Base-by-base conservation (phyloP, 192 early-diverging fungal genomes). In the Coemansia sp. region DNA sequence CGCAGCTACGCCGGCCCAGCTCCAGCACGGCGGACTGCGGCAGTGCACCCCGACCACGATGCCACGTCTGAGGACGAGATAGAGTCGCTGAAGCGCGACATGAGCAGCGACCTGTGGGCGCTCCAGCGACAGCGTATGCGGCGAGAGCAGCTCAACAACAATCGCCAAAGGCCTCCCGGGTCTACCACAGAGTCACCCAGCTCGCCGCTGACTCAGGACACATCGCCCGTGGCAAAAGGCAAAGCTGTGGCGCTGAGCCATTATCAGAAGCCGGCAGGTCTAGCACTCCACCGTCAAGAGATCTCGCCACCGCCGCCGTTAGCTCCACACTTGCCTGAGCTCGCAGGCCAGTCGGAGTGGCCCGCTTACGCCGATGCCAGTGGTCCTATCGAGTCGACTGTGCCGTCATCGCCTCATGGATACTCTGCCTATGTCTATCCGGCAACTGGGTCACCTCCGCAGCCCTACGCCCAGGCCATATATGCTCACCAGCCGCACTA, bases 11-110 rank as follows among this genome's bases (percentile, higher is more conserved):
- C 64, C 0, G 73, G 73, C 0, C 73, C 73, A 63, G 64, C 39
- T 63, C 68, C 31, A 60, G 68, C 12, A 53, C 62, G 32, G 55
- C 63, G 12, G 68, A 51, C 70, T 64, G 45, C 70, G n/a, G 61
- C 50, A 27, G 64, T 63, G 62, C 19, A 15, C n/a, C 32, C 41
- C 1, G 66, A 66, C 48, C 38, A 46, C 41, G 67, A 63, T 15
- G 74, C 73, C 11, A 73, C 74, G 31, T 82, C 79, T 1, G 79
- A 82, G 62, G 79, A 82, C 62, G 79, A 82, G 44, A 82, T 82
- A 32, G 79, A 82, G 58, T 73, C 75, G 70, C 62, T 82, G 36
- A 72, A 76, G 62, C 79, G 74, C 15, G 71, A 68, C 11, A 82
- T 82, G 79, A 75, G 71, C 21, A 76, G 71, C 65, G 73, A 82